Evolutionary conservation across 2,329 filamentous ascomycete genomes (phyloP).

Genomic region (Emericellopsis atlantica): DNA sequence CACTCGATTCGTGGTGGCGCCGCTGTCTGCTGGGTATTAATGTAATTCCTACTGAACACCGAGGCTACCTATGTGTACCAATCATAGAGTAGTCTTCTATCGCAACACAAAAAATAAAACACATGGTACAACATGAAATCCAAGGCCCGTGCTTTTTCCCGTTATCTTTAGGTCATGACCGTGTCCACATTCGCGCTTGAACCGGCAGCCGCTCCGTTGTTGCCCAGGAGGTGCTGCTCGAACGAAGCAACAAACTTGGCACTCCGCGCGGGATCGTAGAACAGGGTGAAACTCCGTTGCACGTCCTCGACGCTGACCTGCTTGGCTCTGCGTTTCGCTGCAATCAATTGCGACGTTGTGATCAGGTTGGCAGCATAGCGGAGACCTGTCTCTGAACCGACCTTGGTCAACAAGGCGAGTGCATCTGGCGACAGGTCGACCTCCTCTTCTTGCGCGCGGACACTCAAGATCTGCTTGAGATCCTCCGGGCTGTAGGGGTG

Average conservation of each 20-base stretch:
- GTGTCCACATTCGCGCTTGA: conserved; percentile 4
- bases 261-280: conserved; percentile 81
- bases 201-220: conserved; percentile 59
- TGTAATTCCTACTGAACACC: no score
- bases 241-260: conserved; percentile 83
- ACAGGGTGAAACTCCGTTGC: conserved; percentile 83
- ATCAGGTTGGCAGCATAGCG: conserved; percentile 98
- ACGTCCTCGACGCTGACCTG: conserved; percentile 82
- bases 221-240: conserved; percentile 85
- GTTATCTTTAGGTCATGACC: no score
- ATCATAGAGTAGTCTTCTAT: no score
- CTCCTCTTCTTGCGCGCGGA: conserved; percentile 91
- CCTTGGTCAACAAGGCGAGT: conserved; percentile 86
- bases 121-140: no score
- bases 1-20: no score
- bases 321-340: conserved; percentile 73
- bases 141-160: no score
- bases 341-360: conserved; percentile 80
- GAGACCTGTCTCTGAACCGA: conserved; percentile 82
- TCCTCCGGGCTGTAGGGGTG: conserved; percentile 73
- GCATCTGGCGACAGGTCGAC: conserved; percentile 85
- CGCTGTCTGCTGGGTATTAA: no score
- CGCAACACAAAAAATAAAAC: no score
- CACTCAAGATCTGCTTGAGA: conserved; percentile 82
- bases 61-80: no score